Conservation (phyloP, 2,329 filamentous ascomycete genomes). For the Fusarium tanahbumbuense region DNA sequence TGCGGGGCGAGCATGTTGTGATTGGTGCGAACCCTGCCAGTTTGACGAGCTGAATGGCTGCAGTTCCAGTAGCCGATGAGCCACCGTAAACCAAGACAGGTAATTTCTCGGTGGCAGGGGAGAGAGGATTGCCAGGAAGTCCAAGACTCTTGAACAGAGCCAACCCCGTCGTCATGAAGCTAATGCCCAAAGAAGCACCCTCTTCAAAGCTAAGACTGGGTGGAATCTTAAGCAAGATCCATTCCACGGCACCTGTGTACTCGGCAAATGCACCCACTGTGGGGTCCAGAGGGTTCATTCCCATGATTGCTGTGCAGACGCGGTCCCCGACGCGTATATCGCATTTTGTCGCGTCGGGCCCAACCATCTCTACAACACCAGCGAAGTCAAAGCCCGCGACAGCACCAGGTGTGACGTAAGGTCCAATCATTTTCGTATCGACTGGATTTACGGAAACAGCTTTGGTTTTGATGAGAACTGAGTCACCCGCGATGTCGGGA, state of each 20-base stretch:
- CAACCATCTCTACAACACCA: not conserved
- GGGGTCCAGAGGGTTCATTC: not conserved
- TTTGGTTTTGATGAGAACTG: not conserved
- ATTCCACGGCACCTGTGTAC: slow-evolving; percentile 53
- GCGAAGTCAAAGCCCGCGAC: not conserved
- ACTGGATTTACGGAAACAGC: not conserved
- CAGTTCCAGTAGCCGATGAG: slow-evolving; percentile 1
- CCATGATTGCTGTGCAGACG: not conserved
- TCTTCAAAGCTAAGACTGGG: slow-evolving; percentile 54
- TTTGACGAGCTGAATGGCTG: slow-evolving; percentile 15
- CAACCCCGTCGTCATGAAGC: slow-evolving; percentile 57
- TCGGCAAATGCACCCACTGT: slow-evolving; percentile 55
- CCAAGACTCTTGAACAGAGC: slow-evolving; percentile 58
- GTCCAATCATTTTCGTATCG: not conserved
- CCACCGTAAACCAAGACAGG: slow-evolving; percentile 23
- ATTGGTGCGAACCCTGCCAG: not conserved
- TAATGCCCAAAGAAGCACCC: slow-evolving; percentile 58
- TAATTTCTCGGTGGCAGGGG: not conserved
- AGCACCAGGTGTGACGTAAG: not conserved
- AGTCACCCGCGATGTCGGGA: rapidly evolving
- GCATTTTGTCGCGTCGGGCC: not conserved
- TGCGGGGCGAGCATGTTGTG: slow-evolving; percentile 10
- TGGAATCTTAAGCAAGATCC: slow-evolving; percentile 57
- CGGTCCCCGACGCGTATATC: slow-evolving; percentile 1
- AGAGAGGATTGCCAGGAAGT: not conserved